Percentiles rank a stretch among this genome's conserved stretches.
Evolutionary conservation across 2,329 filamentous ascomycete genomes (phyloP).

Genomic region (Aspergillus pseudonomiae): DNA sequence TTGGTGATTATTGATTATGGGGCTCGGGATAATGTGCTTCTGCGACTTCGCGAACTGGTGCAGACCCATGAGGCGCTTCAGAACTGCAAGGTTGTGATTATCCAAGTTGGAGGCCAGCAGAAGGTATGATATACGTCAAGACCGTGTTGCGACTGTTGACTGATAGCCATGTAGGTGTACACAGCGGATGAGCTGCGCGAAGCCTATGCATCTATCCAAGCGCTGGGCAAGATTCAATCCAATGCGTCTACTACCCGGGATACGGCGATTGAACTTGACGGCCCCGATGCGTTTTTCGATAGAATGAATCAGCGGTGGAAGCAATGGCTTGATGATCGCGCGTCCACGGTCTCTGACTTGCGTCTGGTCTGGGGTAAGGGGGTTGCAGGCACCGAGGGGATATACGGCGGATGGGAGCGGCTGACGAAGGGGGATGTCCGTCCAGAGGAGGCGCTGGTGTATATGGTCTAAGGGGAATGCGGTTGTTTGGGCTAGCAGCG

Average conservation of each 20-base stretch:
- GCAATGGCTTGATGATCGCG: conserved; percentile 12
- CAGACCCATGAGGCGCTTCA: background rate
- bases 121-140: conserved; percentile 1
- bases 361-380: conserved; percentile 9
- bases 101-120: conserved; percentile 9
- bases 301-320: conserved; percentile 9
- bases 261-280: conserved; percentile 1
- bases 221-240: conserved; percentile 13
- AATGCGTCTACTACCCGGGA: conserved; percentile 15
- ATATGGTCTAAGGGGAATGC: background rate
- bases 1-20: conserved; percentile 16
- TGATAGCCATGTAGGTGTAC: conserved; percentile 11
- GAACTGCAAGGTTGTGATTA: background rate
- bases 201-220: conserved; percentile 2
- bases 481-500: background rate
- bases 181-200: conserved; percentile 5
- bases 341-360: conserved; percentile 8
- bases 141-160: background rate
- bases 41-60: background rate
- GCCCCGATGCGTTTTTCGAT: conserved; percentile 7
- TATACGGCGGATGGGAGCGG: conserved; percentile 11
- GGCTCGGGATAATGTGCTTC: background rate
- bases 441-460: conserved; percentile 14
- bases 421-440: conserved; percentile 8
- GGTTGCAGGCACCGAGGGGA: conserved; percentile 8